phyloP scores from a whole-genome alignment of 495 filamentous ascomycete genomes.

The Penicillium coffeae region DNA sequence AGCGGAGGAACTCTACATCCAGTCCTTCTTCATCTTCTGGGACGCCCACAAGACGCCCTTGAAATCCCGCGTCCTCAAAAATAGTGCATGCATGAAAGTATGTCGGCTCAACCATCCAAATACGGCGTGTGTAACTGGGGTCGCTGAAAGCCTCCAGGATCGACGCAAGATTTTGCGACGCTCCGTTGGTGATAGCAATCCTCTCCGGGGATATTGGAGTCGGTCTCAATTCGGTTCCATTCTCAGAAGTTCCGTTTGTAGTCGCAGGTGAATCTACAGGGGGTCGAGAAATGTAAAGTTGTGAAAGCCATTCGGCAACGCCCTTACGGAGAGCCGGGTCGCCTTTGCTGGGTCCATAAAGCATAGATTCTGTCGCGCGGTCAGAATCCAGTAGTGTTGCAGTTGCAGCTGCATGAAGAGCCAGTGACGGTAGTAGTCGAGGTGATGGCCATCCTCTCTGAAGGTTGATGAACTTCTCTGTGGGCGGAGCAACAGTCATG shows the following conservation, averaged over 20 bases:
- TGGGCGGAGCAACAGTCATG: too few species aligned
- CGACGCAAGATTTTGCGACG: constrained; percentile 58
- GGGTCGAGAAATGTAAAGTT: constrained; percentile 48
- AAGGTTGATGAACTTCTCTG: constrained; percentile 55
- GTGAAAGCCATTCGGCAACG: constrained; percentile 58
- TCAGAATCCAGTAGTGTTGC: constrained; percentile 49
- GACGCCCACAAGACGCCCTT: constrained; percentile 50
- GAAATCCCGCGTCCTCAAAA: constrained; percentile 62
- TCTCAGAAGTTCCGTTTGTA: too few species aligned
- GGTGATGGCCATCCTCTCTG: constrained; percentile 61
- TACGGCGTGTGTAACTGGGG: constrained; percentile 54
- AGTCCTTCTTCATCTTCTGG: constrained; percentile 64
- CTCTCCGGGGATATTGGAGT: constrained; percentile 33
- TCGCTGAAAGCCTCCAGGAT: constrained; percentile 62
- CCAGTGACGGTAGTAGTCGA: constrained; percentile 52
- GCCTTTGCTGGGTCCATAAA: constrained; percentile 70
- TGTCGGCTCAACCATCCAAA: constrained; percentile 65
- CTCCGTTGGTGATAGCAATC: constrained; percentile 70
- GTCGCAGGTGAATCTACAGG: too few species aligned
- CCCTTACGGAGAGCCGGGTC: constrained; percentile 54
- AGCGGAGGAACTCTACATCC: constrained; percentile 44
- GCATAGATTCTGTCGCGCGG: constrained; percentile 47
- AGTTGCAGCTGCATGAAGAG: constrained; percentile 49
- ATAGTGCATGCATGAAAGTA: constrained; percentile 66
- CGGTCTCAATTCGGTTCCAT: too few species aligned